phyloP scores from a whole-genome alignment of 176 grass and related monocot species.

The Avena sativa region DNA sequence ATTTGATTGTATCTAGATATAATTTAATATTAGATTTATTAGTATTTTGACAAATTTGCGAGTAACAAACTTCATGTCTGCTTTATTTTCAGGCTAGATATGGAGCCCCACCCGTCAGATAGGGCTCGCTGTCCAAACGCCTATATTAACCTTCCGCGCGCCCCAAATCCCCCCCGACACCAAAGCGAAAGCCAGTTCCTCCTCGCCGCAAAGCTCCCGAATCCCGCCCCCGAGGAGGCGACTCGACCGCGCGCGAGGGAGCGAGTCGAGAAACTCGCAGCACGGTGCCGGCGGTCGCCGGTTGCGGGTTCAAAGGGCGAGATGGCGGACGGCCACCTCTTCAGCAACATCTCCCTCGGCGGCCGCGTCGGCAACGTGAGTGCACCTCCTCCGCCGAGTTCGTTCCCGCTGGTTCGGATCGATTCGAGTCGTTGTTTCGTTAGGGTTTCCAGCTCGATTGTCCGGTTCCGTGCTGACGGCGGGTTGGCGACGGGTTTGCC shows the following conservation, averaged over 20 bases:
- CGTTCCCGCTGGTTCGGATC: not conserved
- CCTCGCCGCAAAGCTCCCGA: conserved; percentile 30
- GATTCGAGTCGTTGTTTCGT: not conserved
- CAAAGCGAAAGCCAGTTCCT: not conserved
- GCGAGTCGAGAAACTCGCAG: not conserved
- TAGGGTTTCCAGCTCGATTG: conserved; percentile 7
- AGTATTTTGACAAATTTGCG: no score
- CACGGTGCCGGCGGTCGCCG: not conserved
- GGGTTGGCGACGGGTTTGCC: not conserved
- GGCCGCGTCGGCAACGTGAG: conserved; percentile 82
- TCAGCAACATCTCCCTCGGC: conserved; percentile 80
- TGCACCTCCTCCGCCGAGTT: not conserved
- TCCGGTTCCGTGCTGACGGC: not conserved
- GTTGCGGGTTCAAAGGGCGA: not conserved
- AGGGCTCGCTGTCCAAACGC: not conserved
- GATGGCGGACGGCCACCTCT: conserved; percentile 75
- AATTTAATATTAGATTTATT: no score
- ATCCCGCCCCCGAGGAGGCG: conserved; percentile 10
- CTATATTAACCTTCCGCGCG: conserved; percentile 34
- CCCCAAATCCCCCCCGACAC: not conserved
- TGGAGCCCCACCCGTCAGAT: conserved; percentile 32
- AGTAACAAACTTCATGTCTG: no score
- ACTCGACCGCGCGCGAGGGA: not conserved
- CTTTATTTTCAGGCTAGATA: not conserved
- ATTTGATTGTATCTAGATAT: no score